Evolutionary conservation across 78 protist species (phyloP).

Genomic region (Dictyostelium firmibasis): DNA sequence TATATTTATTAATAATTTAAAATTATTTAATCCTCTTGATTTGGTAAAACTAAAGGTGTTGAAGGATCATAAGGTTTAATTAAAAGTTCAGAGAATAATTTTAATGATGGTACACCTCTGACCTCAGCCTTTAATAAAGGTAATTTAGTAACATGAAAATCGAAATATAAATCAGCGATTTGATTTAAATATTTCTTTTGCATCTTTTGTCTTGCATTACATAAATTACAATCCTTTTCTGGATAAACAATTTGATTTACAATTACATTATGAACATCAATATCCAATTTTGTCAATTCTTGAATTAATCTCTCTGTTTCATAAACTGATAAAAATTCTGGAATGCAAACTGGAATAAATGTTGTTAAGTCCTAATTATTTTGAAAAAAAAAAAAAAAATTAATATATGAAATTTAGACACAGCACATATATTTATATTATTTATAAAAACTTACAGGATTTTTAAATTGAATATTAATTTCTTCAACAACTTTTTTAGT

Average conservation of each 20-base stretch:
- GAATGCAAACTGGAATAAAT: slow-evolving; percentile 98
- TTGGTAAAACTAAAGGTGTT: slow-evolving; percentile 18
- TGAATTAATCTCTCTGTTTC: slow-evolving; percentile 99
- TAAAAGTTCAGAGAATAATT: slow-evolving; percentile 65
- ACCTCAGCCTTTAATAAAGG: slow-evolving; percentile 94
- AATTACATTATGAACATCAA: slow-evolving; percentile 93
- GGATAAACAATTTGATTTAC: slow-evolving; percentile 97
- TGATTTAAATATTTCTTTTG: slow-evolving; percentile 96
- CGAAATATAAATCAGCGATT: slow-evolving; percentile 95
- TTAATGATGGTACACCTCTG: slow-evolving; percentile 85
- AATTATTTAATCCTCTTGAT: background rate
- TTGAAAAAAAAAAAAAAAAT: background rate
- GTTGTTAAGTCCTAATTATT: slow-evolving; percentile 89
- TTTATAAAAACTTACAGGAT: slow-evolving; percentile 66
- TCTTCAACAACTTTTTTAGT: slow-evolving; percentile 76
- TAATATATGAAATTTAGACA: no score
- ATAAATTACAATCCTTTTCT: slow-evolving; percentile 72
- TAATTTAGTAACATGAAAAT: slow-evolving; percentile 93
- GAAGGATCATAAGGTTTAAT: slow-evolving; percentile 31
- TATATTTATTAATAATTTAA: no score
- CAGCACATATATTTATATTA: background rate
- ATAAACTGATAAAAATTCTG: slow-evolving; percentile 98
- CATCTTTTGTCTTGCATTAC: slow-evolving; percentile 87
- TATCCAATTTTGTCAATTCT: slow-evolving; percentile 92
- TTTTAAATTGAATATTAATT: slow-evolving; percentile 89